Percentiles rank a stretch among this genome's conserved stretches.
Conservation (phyloP, 768 basidiomycete species). For the Hortiboletus flavorubellus region DNA sequence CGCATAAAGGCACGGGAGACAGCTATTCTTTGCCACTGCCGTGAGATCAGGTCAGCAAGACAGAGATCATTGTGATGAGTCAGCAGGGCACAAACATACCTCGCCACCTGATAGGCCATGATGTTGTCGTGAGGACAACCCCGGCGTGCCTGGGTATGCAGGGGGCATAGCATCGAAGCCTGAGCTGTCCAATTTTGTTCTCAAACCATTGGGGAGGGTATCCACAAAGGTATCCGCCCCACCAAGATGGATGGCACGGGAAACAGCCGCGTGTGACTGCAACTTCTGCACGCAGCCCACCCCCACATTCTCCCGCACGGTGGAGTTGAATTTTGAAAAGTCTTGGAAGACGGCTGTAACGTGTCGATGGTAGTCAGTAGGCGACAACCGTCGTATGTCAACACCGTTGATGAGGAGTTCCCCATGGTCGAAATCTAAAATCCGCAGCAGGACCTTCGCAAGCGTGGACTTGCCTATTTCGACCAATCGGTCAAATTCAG, state of each 20-base stretch:
- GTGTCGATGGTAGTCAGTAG: constrained; percentile 70
- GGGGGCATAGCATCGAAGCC: constrained; percentile 50
- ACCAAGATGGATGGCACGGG: constrained; percentile 65
- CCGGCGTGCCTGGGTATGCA: constrained; percentile 29
- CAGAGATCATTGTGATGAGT: constrained; percentile 13
- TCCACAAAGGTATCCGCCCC: constrained; percentile 66
- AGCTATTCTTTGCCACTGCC: constrained; percentile 83
- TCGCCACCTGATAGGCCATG: constrained; percentile 85
- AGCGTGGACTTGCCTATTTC: constrained; percentile 82
- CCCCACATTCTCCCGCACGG: constrained; percentile 83
- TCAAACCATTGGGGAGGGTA: constrained; percentile 65
- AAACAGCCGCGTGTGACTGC: constrained; percentile 51
- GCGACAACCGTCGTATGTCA: constrained; percentile 62
- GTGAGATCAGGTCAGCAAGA: constrained; percentile 12
- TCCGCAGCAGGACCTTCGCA: constrained; percentile 75
- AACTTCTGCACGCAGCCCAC: constrained; percentile 70
- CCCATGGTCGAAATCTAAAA: constrained; percentile 73
- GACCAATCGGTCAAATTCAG: constrained; percentile 5
- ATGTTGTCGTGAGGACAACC: constrained; percentile 36
- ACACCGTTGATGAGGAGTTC: constrained; percentile 64
- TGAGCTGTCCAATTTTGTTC: constrained; percentile 65
- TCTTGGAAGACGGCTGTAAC: constrained; percentile 83
- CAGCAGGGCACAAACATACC: constrained; percentile 40
- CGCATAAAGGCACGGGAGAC: constrained; percentile 87
- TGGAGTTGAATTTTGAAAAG: constrained; percentile 76